Evolutionary conservation across 2,329 filamentous ascomycete species (phyloP), one percentile per base, ranked within the genome.

Genomic region (Colletotrichum simmondsii): DNA sequence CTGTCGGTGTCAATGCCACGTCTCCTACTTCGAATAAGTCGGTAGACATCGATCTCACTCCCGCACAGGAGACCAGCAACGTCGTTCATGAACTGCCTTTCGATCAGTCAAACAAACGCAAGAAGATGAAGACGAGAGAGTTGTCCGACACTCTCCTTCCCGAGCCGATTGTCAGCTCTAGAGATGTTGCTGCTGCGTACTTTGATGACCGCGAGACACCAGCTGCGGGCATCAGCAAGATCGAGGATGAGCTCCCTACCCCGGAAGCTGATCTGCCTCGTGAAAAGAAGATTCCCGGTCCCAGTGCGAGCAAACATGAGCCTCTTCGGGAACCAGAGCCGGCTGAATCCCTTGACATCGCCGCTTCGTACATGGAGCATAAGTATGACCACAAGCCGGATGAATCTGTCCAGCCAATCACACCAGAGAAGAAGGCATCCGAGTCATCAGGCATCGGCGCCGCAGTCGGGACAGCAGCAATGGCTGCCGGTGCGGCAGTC

Each of bases 11-110:
- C 32, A 60, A 32, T 28, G 71, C 35, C 75, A 73, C 16, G 59
- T 75, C 30, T 62, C 73, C 60, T 65, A 56, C 46, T 61, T 66
- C n/a, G 72, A 74, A 46, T 68, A 74, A 19, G 22, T 72, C 30
- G 68, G 74, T 57, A 68, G 72, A 35, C 30, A 66, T 80, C 12
- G 79, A 82, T 62, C 75, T 82, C 35, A 80, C 79, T 2, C 82
- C 81, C 19, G 80, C 80, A 57, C 81, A 82, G 65, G 68, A 79
- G 26, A 81, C 76, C 63, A 82, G 80, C 62, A 77, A 78, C 65
- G 73, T 84, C 26, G 75, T 79, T 70, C 83, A 84, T 61, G 83
- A 84, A 2, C 78, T 78, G 53, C 81, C 82, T 8, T 82, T 82
- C 57, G 82, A 82, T 61, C 76, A 82, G 66, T 77, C 80, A 22